These are phyloP conservation scores for Phytophthora pinifolia DNA, from an alignment of 352 stramenopile genomes.

Conservation along the genomic window DNA sequence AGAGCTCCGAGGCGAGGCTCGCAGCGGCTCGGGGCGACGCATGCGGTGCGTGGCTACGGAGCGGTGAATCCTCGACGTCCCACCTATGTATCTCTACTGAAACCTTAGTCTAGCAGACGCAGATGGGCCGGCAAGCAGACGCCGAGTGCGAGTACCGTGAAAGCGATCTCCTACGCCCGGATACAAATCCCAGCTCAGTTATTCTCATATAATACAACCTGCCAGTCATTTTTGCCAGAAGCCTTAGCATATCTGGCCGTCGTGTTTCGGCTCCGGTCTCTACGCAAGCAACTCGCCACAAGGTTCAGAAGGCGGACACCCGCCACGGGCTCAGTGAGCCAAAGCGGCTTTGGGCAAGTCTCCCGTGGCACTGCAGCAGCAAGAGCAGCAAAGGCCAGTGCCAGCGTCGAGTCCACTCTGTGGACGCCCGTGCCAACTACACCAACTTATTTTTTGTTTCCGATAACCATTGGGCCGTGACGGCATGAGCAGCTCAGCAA, in stretches of 20 bases:
- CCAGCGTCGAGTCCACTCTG: too few species aligned
- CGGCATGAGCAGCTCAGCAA: conserved; percentile 16
- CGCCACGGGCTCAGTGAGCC: not conserved
- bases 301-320: conserved; percentile 9
- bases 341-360: conserved; percentile 8
- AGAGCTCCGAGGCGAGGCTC: too few species aligned
- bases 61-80: conserved; percentile 28
- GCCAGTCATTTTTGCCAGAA: not conserved
- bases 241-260: conserved; percentile 12
- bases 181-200: not conserved
- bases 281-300: not conserved
- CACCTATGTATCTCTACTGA: conserved; percentile 24
- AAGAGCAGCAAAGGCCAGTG: too few species aligned
- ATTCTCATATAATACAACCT: not conserved
- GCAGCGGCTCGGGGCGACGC: too few species aligned
- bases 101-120: conserved; percentile 23
- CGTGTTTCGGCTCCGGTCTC: conserved; percentile 6
- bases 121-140: conserved; percentile 14
- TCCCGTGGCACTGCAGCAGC: conserved; percentile 1
- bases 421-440: too few species aligned
- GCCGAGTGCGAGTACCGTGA: not conserved
- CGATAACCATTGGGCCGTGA: conserved; percentile 9
- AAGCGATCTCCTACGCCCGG: conserved; percentile 8
- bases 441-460: too few species aligned
- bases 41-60: too few species aligned